A percentile compares a stretch with the other conserved stretches of the same genome.
phyloP scores from a whole-genome alignment of 2,329 filamentous ascomycete species.

The Talaromyces sp. region DNA sequence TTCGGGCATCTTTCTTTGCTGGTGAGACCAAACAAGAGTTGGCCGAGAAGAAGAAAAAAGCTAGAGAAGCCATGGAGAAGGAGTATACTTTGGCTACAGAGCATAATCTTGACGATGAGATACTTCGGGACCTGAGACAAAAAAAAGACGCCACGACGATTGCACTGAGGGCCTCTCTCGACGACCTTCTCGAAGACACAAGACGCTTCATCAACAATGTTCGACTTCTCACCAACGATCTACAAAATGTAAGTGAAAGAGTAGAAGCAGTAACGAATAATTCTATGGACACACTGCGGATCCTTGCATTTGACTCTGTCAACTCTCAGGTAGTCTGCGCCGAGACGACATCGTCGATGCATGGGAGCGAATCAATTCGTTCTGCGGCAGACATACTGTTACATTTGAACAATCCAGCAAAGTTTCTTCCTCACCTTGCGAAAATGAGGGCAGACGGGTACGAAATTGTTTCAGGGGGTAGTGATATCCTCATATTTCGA shows the following conservation, averaged over 20 bases:
- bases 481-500: slow-evolving; percentile 41
- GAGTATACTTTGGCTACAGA: slow-evolving; percentile 22
- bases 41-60: slow-evolving; percentile 21
- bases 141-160: neutral
- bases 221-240: slow-evolving; percentile 9
- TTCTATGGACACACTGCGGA: slow-evolving; percentile 27
- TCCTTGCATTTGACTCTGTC: slow-evolving; percentile 39
- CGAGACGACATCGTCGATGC: slow-evolving; percentile 33
- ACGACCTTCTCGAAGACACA: neutral
- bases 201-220: slow-evolving; percentile 16
- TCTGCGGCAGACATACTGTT: slow-evolving; percentile 36
- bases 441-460: slow-evolving; percentile 40
- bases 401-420: slow-evolving; percentile 39
- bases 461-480: slow-evolving; percentile 41
- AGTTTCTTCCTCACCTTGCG: slow-evolving; percentile 41
- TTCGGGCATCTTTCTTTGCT: slow-evolving; percentile 31
- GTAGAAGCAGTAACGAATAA: slow-evolving; percentile 17
- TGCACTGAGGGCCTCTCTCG: neutral
- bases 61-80: slow-evolving; percentile 23
- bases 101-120: slow-evolving; percentile 14
- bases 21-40: slow-evolving; percentile 23
- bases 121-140: neutral
- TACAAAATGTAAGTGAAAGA: slow-evolving; percentile 12
- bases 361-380: slow-evolving; percentile 23
- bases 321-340: slow-evolving; percentile 30